These are phyloP conservation scores for Lachancea mirantina DNA, from an alignment of 805 yeast species.

Conservation along the genomic window DNA sequence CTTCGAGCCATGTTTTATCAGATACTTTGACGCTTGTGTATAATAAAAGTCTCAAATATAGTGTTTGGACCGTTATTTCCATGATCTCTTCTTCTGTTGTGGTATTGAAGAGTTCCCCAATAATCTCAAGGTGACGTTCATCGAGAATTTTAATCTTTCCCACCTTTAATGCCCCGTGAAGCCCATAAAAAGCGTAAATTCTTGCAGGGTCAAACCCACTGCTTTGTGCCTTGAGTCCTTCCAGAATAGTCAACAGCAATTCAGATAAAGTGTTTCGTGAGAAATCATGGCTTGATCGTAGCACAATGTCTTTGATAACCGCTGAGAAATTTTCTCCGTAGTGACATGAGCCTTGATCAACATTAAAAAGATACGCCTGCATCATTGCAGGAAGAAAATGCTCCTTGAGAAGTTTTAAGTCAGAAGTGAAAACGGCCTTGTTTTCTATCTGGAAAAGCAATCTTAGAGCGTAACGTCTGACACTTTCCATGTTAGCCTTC, in stretches of 20 bases:
- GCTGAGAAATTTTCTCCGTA: constrained; percentile 47
- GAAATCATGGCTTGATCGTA: constrained; percentile 1
- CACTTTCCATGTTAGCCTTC: constrained; percentile 69
- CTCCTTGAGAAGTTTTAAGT: constrained; percentile 32
- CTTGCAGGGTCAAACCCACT: constrained; percentile 65
- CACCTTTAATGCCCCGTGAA: constrained; percentile 43
- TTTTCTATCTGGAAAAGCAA: constrained; percentile 48
- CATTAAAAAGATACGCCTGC: constrained; percentile 55
- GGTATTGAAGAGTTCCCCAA: constrained; percentile 33
- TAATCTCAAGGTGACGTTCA: constrained; percentile 21
- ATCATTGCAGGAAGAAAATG: constrained; percentile 52
- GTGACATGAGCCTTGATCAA: constrained; percentile 40
- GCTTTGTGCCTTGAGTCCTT: constrained; percentile 40
- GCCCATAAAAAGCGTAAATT: constrained; percentile 51
- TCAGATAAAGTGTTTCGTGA: constrained; percentile 1
- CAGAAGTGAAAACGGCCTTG: constrained; percentile 40
- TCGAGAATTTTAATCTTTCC: constrained; percentile 15
- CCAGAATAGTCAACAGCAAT: constrained; percentile 31
- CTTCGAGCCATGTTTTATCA: constrained; percentile 25
- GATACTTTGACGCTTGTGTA: constrained; percentile 30
- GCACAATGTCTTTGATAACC: constrained; percentile 35
- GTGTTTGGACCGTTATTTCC: constrained; percentile 43
- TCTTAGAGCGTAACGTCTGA: constrained; percentile 54
- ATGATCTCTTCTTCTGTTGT: constrained; percentile 47
- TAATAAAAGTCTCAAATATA: constrained; percentile 41